phyloP scores from a whole-genome alignment of 495 filamentous ascomycete species.

The Amniculicola lignicola region DNA sequence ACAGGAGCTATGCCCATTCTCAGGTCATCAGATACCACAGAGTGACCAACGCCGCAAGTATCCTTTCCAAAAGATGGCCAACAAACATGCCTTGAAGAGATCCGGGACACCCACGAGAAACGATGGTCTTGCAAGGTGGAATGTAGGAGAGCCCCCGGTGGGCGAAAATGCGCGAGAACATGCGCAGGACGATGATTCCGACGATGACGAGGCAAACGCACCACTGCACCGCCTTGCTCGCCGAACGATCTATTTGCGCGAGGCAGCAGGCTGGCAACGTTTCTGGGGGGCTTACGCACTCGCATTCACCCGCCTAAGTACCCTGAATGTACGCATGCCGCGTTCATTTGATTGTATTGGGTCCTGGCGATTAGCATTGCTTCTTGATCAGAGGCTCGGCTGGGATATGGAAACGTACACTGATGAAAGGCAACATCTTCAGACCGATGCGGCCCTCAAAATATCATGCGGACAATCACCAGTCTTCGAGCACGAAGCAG shows the following conservation, averaged over 20 bases:
- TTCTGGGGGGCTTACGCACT: constrained; percentile 27
- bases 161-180: constrained; percentile 18
- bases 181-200: constrained; percentile 8
- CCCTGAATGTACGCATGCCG: constrained; percentile 26
- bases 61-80: constrained; percentile 17
- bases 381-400: constrained; percentile 9
- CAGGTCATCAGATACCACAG: neutral
- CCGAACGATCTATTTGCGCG: constrained; percentile 8
- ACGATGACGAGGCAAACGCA: neutral
- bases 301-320: constrained; percentile 3
- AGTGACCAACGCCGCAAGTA: neutral
- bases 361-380: constrained; percentile 18
- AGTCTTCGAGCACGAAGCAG: neutral
- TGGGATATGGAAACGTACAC: constrained; percentile 15
- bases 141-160: neutral
- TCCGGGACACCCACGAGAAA: neutral
- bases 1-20: neutral
- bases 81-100: constrained; percentile 2
- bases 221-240: constrained; percentile 5
- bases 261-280: constrained; percentile 28
- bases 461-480: neutral
- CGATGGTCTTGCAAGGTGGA: neutral
- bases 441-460: constrained; percentile 1
- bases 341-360: constrained; percentile 13
- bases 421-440: constrained; percentile 19